These are phyloP conservation scores for Debaryomycetaceae sp. DNA, from an alignment of 1,139 yeast genomes.

Conservation along the genomic window DNA sequence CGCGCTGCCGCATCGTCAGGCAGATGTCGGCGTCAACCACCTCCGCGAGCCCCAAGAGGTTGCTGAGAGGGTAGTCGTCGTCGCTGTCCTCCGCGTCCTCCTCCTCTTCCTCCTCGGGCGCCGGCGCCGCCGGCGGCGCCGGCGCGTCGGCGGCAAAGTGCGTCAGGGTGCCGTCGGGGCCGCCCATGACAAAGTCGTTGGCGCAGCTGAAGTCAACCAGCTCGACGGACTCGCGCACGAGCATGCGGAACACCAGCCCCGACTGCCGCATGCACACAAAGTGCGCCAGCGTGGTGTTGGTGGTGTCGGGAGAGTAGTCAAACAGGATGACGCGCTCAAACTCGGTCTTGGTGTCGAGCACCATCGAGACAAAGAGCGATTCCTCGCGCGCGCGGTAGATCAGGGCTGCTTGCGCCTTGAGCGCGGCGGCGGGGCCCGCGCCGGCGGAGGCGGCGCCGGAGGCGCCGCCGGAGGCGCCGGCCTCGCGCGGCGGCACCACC, in stretches of 20 bases:
- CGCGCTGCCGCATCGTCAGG: constrained; percentile 63
- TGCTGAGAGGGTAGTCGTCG: constrained; percentile 26
- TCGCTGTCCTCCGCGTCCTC: constrained; percentile 25
- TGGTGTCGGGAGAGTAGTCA: constrained; percentile 66
- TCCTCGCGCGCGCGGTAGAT: constrained; percentile 40
- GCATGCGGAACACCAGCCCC: constrained; percentile 81
- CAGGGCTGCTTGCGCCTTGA: constrained; percentile 33
- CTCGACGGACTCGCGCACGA: constrained; percentile 64
- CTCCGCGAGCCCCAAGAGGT: constrained; percentile 29
- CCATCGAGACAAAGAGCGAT: constrained; percentile 69
- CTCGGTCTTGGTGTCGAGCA: constrained; percentile 70
- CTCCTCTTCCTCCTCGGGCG: constrained; percentile 28
- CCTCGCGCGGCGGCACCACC: constrained; percentile 39
- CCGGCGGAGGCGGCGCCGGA: constrained; percentile 6
- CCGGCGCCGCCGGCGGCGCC: constrained; percentile 18
- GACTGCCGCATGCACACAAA: constrained; percentile 86
- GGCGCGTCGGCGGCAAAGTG: constrained; percentile 27
- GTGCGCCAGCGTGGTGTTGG: constrained; percentile 43
- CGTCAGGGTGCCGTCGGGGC: constrained; percentile 54
- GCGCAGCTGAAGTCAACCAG: constrained; percentile 62
- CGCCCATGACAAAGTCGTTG: constrained; percentile 66
- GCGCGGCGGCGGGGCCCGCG: constrained; percentile 18
- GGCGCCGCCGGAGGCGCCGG: constrained; percentile 8
- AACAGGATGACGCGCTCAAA: constrained; percentile 80
- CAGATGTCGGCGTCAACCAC: constrained; percentile 61